Conservation (phyloP, 352 stramenopile species). For the Globisporangium viniferum region DNA sequence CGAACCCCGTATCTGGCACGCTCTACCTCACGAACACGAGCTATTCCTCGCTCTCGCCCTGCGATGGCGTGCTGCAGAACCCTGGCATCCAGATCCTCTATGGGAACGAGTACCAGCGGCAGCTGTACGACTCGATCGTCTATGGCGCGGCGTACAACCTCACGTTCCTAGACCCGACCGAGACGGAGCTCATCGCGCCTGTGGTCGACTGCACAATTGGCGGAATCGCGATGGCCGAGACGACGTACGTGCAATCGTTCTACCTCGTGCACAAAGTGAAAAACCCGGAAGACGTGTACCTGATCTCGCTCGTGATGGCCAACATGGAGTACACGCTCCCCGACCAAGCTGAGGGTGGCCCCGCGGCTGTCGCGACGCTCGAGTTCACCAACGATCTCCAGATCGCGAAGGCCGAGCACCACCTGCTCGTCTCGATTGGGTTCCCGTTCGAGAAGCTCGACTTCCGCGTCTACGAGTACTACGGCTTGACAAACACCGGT, state of each 20-base stretch:
- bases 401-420: slow-evolving; percentile 2
- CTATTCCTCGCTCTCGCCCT: slow-evolving; percentile 19
- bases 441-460: slow-evolving; percentile 25
- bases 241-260: background rate
- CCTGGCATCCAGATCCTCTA: slow-evolving; percentile 23
- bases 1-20: slow-evolving; percentile 19
- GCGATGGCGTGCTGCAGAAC: slow-evolving; percentile 14
- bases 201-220: slow-evolving; percentile 19
- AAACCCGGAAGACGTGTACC: background rate
- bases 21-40: slow-evolving; percentile 25
- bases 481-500: background rate
- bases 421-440: slow-evolving; percentile 18
- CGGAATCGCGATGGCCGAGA: background rate
- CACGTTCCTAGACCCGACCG: slow-evolving; percentile 20
- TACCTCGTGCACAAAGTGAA: slow-evolving; percentile 9
- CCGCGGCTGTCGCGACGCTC: slow-evolving; percentile 11
- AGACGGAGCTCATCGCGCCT: slow-evolving; percentile 31
- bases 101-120: slow-evolving; percentile 26
- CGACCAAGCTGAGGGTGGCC: slow-evolving; percentile 9
- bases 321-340: slow-evolving; percentile 3
- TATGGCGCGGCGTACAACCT: slow-evolving; percentile 27
- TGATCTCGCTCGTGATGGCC: slow-evolving; percentile 7
- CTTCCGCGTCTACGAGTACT: slow-evolving; percentile 13
- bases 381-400: slow-evolving; percentile 11
- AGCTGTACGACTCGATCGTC: slow-evolving; percentile 22